phyloP scores from a whole-genome alignment of 805 yeast genomes.

The Ogataea wickerhamii region DNA sequence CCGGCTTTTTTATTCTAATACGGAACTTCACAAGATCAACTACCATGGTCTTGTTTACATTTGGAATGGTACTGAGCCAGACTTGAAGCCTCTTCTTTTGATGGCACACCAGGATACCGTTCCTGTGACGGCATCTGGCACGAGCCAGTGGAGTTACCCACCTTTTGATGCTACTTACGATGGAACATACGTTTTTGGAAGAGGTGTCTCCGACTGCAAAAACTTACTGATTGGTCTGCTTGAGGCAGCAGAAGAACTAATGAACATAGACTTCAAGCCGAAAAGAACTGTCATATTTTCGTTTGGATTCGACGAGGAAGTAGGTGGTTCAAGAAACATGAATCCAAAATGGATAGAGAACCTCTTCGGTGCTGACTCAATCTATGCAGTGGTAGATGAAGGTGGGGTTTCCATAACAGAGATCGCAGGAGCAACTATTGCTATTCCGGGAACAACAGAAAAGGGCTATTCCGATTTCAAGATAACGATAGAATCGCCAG shows the following conservation, averaged over 20 bases:
- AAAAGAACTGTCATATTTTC: slow-evolving; percentile 42
- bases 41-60: slow-evolving; percentile 42
- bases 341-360: slow-evolving; percentile 35
- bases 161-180: slow-evolving; percentile 39
- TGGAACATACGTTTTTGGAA: slow-evolving; percentile 37
- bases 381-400: slow-evolving; percentile 46
- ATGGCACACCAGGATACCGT: slow-evolving; percentile 52
- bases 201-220: slow-evolving; percentile 44
- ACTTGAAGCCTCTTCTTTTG: slow-evolving; percentile 42
- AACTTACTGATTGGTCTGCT: slow-evolving; percentile 40
- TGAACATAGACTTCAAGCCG: slow-evolving; percentile 36
- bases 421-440: slow-evolving; percentile 36
- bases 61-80: slow-evolving; percentile 40
- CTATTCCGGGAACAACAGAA: slow-evolving; percentile 46
- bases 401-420: slow-evolving; percentile 36
- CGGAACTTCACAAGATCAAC: slow-evolving; percentile 38
- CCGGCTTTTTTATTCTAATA: slow-evolving; percentile 35
- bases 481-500: slow-evolving; percentile 42
- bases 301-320: slow-evolving; percentile 52
- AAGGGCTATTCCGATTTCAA: slow-evolving; percentile 43
- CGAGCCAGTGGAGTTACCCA: slow-evolving; percentile 37
- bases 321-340: slow-evolving; percentile 36
- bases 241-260: slow-evolving; percentile 31
- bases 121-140: slow-evolving; percentile 42
- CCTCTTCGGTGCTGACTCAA: slow-evolving; percentile 40